A percentile compares a stretch with the other conserved stretches of the same genome.
Evolutionary conservation across 2,329 filamentous ascomycete species (phyloP).

Genomic region (Phyllosticta citrichinensis): DNA sequence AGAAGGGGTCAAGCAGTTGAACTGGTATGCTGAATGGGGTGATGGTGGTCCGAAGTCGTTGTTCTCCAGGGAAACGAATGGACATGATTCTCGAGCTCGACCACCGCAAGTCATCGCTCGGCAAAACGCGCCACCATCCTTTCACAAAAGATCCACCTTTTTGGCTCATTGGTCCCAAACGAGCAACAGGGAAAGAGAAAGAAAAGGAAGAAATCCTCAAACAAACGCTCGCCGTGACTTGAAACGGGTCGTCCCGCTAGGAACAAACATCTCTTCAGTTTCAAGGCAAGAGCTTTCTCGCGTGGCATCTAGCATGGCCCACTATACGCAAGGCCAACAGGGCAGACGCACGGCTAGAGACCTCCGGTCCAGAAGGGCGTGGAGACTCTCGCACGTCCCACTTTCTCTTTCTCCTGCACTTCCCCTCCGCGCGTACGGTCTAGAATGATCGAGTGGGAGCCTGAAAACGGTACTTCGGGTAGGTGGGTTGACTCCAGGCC

Average conservation of each 20-base stretch:
- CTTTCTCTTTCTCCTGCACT: too few relatives aligned
- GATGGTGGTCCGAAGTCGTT: too few relatives aligned
- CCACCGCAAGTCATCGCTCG: neutral
- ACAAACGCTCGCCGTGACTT: neutral
- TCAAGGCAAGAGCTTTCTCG: neutral
- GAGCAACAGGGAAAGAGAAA: neutral
- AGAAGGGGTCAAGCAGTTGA: too few relatives aligned
- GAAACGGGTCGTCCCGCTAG: neutral
- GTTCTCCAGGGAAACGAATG: too few relatives aligned
- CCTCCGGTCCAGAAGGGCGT: neutral
- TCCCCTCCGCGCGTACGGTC: too few relatives aligned
- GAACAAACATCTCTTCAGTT: neutral
- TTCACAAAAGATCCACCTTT: neutral
- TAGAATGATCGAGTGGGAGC: too few relatives aligned
- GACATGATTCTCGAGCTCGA: neutral
- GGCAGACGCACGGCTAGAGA: neutral
- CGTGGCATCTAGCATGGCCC: neutral
- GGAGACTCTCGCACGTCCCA: neutral
- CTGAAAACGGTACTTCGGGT: too few relatives aligned
- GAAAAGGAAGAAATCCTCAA: neutral
- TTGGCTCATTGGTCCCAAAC: neutral
- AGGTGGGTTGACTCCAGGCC: too few relatives aligned
- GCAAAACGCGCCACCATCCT: neutral
- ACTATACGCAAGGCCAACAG: neutral
- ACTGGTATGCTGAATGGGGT: too few relatives aligned